Evolutionary conservation across 176 grass and related monocot species (phyloP).

Genomic region (Microstegium vimineum): DNA sequence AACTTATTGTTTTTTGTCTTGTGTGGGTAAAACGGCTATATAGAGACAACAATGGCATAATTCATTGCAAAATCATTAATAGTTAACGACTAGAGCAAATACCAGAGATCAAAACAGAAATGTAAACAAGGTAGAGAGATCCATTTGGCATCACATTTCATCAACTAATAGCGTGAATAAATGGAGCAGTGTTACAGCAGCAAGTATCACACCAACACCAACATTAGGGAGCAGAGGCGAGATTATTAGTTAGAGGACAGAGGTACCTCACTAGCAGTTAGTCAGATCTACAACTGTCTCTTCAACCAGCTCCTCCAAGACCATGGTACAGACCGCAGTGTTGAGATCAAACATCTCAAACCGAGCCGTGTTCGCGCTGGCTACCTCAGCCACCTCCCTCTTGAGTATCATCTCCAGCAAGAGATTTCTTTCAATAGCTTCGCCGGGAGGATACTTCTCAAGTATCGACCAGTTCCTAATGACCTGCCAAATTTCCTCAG

Average conservation of each 20-base stretch:
- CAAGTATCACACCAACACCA: constrained; percentile 24
- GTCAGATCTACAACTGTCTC: constrained; percentile 53
- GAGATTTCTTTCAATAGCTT: constrained; percentile 34
- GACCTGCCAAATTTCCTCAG: constrained; percentile 62
- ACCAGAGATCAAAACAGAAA: constrained; percentile 10
- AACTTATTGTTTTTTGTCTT: constrained; percentile 3
- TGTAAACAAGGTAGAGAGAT: constrained; percentile 1
- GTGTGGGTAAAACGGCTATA: neutral
- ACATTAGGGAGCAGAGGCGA: constrained; percentile 29
- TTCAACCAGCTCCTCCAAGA: constrained; percentile 65
- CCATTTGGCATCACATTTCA: constrained; percentile 41
- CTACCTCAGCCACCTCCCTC: constrained; percentile 48
- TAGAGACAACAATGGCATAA: neutral
- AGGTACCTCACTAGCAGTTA: constrained; percentile 57
- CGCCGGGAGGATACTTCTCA: constrained; percentile 38
- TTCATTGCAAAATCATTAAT: constrained; percentile 19
- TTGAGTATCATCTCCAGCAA: constrained; percentile 68
- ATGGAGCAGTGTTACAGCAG: constrained; percentile 48
- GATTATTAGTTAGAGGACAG: constrained; percentile 37
- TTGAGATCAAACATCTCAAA: constrained; percentile 60
- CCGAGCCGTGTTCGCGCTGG: constrained; percentile 21
- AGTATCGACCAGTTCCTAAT: constrained; percentile 72
- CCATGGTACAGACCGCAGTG: constrained; percentile 39
- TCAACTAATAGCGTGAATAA: constrained; percentile 28
- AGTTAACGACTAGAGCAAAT: neutral